Evolutionary conservation across 2,329 filamentous ascomycete species (phyloP), one percentile per base, ranked within the genome.

Genomic region (Pochonia chlamydosporia): DNA sequence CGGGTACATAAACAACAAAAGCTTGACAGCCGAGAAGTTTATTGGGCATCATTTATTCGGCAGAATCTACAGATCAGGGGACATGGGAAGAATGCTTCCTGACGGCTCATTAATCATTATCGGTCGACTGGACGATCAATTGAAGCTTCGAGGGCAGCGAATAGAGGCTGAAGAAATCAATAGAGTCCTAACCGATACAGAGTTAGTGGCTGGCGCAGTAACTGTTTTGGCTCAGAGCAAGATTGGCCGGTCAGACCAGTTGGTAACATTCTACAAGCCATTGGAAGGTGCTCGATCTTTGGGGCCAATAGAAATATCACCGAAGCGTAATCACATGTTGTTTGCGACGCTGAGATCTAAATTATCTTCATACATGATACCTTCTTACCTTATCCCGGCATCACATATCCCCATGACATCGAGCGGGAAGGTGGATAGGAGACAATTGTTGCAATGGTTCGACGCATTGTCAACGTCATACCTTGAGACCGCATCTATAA

Each of bases 101-200:
- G 86, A 95, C 59, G 86, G 87, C 0, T 85, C 84, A 0, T 72
- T 96, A 7, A 65, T 87, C 3, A 87, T 93, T 35, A 66, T 81
- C 9, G 87, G 88, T 14, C 78, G 89, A 31, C 71, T 84, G 20
- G 89, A 95, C 55, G 85, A 86, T 50, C 88, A 95, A 63, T 73
- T 93, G 47, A 95, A 95, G 61, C 73, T 95, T 9, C 78, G 88
- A 39, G 89, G 90, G 0, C 86, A 92, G 54, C 74, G 87, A 39
- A 82, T 95, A 33, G 89, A 95, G 60, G 75, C 91, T 10, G 78
- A 79, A 1, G 89, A 95, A 60, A 85, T 95, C 46, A 85, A 82
- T 48, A 76, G 76, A 14, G 68, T 75, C 14, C 64, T 91, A 11
- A 69, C 85, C 1, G 68, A 72, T 11, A 73, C 72, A 8, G 56